phyloP scores from a whole-genome alignment of 345 rosid species.

The Salix brachista region DNA sequence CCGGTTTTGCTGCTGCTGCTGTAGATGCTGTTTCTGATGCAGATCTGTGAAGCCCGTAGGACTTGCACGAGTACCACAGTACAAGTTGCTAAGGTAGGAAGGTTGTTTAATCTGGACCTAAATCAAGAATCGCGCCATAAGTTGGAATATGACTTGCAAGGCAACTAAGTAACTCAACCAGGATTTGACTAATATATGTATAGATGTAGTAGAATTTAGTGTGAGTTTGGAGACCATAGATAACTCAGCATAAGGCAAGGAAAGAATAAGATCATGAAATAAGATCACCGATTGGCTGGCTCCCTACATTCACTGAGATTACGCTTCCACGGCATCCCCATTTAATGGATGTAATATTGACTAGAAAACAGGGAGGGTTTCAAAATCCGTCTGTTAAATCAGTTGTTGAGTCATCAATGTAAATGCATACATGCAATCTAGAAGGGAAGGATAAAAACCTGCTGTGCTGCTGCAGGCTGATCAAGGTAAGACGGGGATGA shows the following conservation, averaged over 20 bases:
- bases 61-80: constrained; percentile 23
- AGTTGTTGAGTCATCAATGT: neutral
- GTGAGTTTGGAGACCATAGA: neutral
- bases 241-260: neutral
- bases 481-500: constrained; percentile 34
- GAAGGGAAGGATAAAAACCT: constrained; percentile 38
- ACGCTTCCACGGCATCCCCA: neutral
- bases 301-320: neutral
- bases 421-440: neutral
- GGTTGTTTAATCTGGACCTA: constrained; percentile 48
- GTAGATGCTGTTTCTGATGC: constrained; percentile 26
- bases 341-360: neutral
- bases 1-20: constrained; percentile 26
- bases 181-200: neutral
- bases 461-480: constrained; percentile 45
- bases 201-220: neutral
- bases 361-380: neutral
- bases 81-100: constrained; percentile 35
- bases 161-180: neutral
- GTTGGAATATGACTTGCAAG: neutral
- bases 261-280: neutral
- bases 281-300: constrained; percentile 1
- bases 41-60: constrained; percentile 31
- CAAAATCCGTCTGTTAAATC: neutral
- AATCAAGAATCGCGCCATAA: constrained; percentile 3